These are phyloP conservation scores for Pseudogymnoascus sp. DNA, from an alignment of 2,329 filamentous ascomycete species.

Conservation along the genomic window DNA sequence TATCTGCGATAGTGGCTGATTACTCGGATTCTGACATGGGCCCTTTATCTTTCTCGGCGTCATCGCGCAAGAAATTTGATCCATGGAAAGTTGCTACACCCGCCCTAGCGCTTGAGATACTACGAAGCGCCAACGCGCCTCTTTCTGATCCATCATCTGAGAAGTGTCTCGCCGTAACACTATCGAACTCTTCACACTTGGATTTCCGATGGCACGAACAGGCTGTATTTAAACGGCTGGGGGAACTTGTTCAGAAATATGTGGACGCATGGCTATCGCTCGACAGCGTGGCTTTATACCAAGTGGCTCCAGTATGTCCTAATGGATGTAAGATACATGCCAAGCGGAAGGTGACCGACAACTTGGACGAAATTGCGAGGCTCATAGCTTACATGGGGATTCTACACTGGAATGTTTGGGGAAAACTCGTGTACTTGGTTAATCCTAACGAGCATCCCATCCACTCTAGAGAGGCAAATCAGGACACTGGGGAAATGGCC, in stretches of 20 bases:
- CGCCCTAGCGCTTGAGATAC: constrained; percentile 10
- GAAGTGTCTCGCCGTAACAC: not conserved
- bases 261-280: constrained; percentile 14
- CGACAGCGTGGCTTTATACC: not conserved
- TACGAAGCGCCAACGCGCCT: constrained; percentile 21
- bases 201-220: not conserved
- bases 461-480: not conserved
- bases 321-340: not conserved
- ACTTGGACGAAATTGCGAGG: constrained; percentile 60
- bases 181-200: not conserved
- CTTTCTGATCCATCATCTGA: constrained; percentile 20
- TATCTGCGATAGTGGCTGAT: not conserved
- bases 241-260: not conserved
- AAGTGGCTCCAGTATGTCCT: not conserved
- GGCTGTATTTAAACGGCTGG: not conserved
- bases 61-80: constrained; percentile 13
- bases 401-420: constrained; percentile 88
- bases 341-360: not conserved
- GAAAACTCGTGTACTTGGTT: constrained; percentile 58
- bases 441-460: constrained; percentile 21
- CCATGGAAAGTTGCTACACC: constrained; percentile 12
- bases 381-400: constrained; percentile 76
- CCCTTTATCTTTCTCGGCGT: not conserved
- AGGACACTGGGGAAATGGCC: not conserved
- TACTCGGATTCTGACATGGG: not conserved